phyloP scores from a whole-genome alignment of 345 rosid species.

The Litchi chinensis region DNA sequence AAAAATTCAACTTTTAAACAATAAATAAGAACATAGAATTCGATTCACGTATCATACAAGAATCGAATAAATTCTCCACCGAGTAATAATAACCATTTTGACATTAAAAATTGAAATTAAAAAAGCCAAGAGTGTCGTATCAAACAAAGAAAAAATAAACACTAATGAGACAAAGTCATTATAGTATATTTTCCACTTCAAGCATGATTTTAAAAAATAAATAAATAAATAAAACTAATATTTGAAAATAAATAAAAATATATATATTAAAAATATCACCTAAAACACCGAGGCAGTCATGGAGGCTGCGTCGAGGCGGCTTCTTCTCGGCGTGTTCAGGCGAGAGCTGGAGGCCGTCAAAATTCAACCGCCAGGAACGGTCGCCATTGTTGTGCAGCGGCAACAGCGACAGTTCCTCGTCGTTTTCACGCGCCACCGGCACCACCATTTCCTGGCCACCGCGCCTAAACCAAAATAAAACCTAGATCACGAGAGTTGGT shows the following conservation, averaged over 20 bases:
- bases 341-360: conserved; percentile 67
- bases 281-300: conserved; percentile 76
- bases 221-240: not conserved
- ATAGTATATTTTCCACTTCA: not conserved
- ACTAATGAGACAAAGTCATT: not conserved
- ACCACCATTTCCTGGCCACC: conserved; percentile 41
- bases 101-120: not conserved
- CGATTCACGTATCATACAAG: not conserved
- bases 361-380: conserved; percentile 87
- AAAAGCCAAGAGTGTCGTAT: not conserved
- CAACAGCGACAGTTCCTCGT: conserved; percentile 67
- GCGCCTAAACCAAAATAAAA: not conserved
- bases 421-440: conserved; percentile 31
- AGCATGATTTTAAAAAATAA: not conserved
- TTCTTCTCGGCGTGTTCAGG: conserved; percentile 57
- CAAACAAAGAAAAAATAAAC: not conserved
- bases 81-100: not conserved
- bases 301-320: conserved; percentile 49
- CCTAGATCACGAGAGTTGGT: conserved; percentile 18
- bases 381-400: conserved; percentile 50
- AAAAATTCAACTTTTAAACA: not conserved
- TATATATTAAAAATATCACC: conserved; percentile 41
- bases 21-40: conserved; percentile 8
- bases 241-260: not conserved
- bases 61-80: conserved; percentile 24